phyloP scores from a whole-genome alignment of 2,329 filamentous ascomycete genomes.

The Pyricularia sp. region DNA sequence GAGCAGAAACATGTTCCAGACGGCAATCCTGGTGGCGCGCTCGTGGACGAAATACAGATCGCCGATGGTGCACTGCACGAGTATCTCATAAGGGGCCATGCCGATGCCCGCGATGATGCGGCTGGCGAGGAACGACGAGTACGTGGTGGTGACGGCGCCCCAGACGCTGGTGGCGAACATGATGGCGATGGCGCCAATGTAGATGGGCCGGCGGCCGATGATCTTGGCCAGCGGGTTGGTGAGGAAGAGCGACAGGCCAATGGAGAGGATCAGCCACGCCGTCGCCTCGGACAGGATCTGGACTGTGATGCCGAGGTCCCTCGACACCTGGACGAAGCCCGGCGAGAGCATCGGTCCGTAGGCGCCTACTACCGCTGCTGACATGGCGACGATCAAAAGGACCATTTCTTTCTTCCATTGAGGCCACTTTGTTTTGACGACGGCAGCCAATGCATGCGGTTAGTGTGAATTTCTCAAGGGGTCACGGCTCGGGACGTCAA shows the following conservation, averaged over 20 bases:
- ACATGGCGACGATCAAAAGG: slow-evolving; percentile 33
- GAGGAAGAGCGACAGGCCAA: slow-evolving; percentile 38
- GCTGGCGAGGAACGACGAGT: slow-evolving; percentile 34
- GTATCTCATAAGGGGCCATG: slow-evolving; percentile 40
- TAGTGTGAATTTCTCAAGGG: neutral
- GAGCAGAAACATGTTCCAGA: slow-evolving; percentile 30
- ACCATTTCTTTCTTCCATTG: slow-evolving; percentile 29
- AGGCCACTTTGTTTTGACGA: neutral
- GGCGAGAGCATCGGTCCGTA: slow-evolving; percentile 42
- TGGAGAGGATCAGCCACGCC: slow-evolving; percentile 36
- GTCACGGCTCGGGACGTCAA: neutral
- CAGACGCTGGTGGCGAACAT: slow-evolving; percentile 39
- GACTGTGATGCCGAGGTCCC: slow-evolving; percentile 30
- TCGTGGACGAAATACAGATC: slow-evolving; percentile 37
- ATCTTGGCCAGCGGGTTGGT: slow-evolving; percentile 42
- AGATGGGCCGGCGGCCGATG: slow-evolving; percentile 38
- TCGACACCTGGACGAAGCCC: slow-evolving; percentile 35
- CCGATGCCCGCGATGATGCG: slow-evolving; percentile 36
- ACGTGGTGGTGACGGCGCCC: slow-evolving; percentile 32
- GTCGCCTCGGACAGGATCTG: slow-evolving; percentile 33
- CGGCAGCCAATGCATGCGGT: neutral
- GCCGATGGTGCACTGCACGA: slow-evolving; percentile 41
- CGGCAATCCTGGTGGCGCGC: slow-evolving; percentile 30
- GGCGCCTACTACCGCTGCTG: slow-evolving; percentile 36
- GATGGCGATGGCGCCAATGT: slow-evolving; percentile 33